phyloP scores from a whole-genome alignment of 306 rosid genomes.

The Boehmeria nivea region DNA sequence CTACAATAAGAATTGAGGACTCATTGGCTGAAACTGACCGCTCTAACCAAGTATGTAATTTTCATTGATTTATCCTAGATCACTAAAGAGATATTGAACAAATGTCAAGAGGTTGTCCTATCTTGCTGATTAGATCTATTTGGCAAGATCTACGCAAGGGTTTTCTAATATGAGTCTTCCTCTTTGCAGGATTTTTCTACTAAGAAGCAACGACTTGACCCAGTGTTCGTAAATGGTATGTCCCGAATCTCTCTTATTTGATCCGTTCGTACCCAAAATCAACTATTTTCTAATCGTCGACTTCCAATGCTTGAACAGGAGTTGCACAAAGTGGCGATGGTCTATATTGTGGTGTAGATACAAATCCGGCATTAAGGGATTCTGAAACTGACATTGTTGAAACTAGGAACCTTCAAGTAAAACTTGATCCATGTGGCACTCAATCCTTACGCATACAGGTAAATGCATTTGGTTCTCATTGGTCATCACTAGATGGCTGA shows the following conservation, averaged over 20 bases:
- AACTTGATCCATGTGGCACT: slow-evolving; percentile 11
- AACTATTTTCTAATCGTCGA: slow-evolving; percentile 7
- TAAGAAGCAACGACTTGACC: slow-evolving; percentile 16
- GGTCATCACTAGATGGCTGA: not conserved
- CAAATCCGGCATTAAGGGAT: slow-evolving; percentile 15
- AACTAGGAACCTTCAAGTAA: slow-evolving; percentile 17
- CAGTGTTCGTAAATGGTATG: slow-evolving; percentile 34
- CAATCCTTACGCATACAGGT: slow-evolving; percentile 15
- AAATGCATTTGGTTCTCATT: slow-evolving; percentile 10
- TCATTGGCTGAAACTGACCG: slow-evolving; percentile 24
- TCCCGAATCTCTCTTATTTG: slow-evolving; percentile 11
- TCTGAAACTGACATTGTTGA: slow-evolving; percentile 26
- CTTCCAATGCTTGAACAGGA: slow-evolving; percentile 25
- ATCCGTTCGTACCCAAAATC: slow-evolving; percentile 12
- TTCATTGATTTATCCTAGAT: not conserved
- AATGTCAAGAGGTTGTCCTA: too few species aligned
- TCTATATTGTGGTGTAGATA: slow-evolving; percentile 10
- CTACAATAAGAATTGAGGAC: slow-evolving; percentile 22
- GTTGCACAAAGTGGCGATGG: slow-evolving; percentile 13
- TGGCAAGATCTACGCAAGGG: not conserved
- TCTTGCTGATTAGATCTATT: too few species aligned
- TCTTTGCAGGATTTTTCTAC: slow-evolving; percentile 31
- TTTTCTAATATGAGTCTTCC: not conserved
- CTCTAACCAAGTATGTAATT: slow-evolving; percentile 32
- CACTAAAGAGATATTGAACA: too few species aligned